Evolutionary conservation across 1,284 basidiomycete genomes (phyloP).

Genomic region (Apiotrichum veenhuisii): DNA sequence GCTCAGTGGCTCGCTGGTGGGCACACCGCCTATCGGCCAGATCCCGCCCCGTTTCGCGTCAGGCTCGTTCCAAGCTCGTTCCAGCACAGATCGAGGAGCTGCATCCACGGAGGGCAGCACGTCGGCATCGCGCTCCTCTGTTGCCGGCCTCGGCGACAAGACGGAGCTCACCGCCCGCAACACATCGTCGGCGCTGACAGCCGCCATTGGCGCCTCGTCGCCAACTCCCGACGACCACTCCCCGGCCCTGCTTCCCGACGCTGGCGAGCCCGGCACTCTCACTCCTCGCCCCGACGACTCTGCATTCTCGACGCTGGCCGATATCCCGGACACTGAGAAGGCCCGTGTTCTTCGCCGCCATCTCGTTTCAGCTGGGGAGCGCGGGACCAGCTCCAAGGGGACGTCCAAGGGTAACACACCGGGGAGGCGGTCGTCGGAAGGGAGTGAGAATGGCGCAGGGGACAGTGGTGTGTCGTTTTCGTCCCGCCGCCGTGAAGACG

Average conservation of each 20-base stretch:
- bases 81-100: not conserved
- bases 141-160: conserved; percentile 11
- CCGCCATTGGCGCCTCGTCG: conserved; percentile 1
- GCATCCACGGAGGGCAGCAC: not conserved
- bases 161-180: not conserved
- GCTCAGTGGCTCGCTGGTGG: not conserved
- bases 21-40: conserved; percentile 15
- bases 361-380: conserved; percentile 70
- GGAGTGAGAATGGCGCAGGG: not conserved
- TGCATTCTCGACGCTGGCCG: conserved; percentile 38
- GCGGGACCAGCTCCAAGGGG: conserved; percentile 37
- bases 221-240: not conserved
- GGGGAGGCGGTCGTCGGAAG: not conserved
- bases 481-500: conserved; percentile 46
- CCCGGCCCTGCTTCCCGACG: not conserved
- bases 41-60: conserved; percentile 9
- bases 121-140: not conserved
- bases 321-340: conserved; percentile 68
- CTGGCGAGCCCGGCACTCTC: not conserved
- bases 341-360: conserved; percentile 72
- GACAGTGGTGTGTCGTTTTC: conserved; percentile 14
- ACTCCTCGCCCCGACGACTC: conserved; percentile 28
- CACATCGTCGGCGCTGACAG: conserved; percentile 13
- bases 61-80: conserved; percentile 10
- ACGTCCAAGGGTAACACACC: conserved; percentile 2